Conservation (phyloP, 805 yeast genomes). For the Candida insectalens region DNA sequence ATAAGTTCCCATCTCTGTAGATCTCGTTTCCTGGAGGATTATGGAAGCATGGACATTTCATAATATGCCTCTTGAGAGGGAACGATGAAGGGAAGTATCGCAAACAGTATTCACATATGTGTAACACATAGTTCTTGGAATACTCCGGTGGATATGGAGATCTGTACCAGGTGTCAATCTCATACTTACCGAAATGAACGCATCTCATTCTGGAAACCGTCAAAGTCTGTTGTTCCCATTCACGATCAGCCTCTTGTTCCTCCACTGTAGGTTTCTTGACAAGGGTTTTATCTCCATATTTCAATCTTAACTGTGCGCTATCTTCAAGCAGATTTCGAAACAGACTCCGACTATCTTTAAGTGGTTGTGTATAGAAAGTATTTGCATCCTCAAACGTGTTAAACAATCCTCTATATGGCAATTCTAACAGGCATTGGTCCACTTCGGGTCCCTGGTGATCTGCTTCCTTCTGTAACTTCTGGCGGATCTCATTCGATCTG, state of each 20-base stretch:
- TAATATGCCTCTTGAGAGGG: constrained; percentile 56
- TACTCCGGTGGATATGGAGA: constrained; percentile 91
- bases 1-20: constrained; percentile 53
- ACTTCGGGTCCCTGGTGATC: constrained; percentile 10
- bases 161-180: constrained; percentile 85
- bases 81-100: constrained; percentile 67
- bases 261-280: constrained; percentile 12
- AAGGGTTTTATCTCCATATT: constrained; percentile 25
- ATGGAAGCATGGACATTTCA: constrained; percentile 55
- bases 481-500: too few species aligned
- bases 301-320: constrained; percentile 29
- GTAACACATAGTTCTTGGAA: constrained; percentile 49
- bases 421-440: constrained; percentile 34
- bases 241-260: constrained; percentile 16
- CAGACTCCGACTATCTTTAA: constrained; percentile 14
- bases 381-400: constrained; percentile 47
- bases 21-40: constrained; percentile 92
- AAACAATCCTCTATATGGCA: constrained; percentile 63
- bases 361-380: constrained; percentile 55
- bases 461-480: neutral
- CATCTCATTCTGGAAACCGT: constrained; percentile 38
- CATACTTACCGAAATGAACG: constrained; percentile 62
- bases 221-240: constrained; percentile 16
- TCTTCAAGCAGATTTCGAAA: constrained; percentile 34
- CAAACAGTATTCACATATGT: constrained; percentile 78